These are phyloP conservation scores for Lachancea waltii DNA, from an alignment of 805 yeast genomes.

Conservation along the genomic window DNA sequence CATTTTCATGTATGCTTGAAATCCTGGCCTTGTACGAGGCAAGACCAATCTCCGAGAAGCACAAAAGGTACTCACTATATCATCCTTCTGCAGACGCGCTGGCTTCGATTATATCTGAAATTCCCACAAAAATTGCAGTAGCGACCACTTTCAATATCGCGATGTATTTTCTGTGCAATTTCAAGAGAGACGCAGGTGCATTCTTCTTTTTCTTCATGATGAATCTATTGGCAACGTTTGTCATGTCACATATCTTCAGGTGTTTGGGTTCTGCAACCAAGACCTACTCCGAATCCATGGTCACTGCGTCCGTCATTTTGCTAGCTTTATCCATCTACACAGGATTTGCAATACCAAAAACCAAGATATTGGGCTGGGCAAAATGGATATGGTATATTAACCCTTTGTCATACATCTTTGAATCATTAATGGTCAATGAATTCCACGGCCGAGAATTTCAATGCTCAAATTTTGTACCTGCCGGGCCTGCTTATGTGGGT, in stretches of 20 bases:
- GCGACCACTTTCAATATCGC: constrained; percentile 43
- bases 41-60: constrained; percentile 54
- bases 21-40: constrained; percentile 48
- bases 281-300: constrained; percentile 48
- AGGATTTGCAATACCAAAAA: constrained; percentile 54
- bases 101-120: constrained; percentile 45
- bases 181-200: constrained; percentile 45
- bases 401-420: constrained; percentile 54
- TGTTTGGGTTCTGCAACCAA: constrained; percentile 44
- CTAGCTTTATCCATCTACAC: constrained; percentile 45
- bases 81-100: constrained; percentile 56
- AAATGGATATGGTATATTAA: constrained; percentile 58
- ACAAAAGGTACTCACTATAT: constrained; percentile 48
- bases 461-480: constrained; percentile 46
- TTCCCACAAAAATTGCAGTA: constrained; percentile 43
- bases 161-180: constrained; percentile 48
- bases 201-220: constrained; percentile 49
- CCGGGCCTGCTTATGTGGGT: constrained; percentile 38
- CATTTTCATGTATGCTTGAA: constrained; percentile 57
- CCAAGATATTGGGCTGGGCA: constrained; percentile 56
- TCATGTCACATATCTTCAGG: constrained; percentile 52
- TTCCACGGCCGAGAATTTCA: constrained; percentile 41
- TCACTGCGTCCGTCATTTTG: constrained; percentile 48
- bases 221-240: constrained; percentile 38
- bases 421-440: constrained; percentile 53